These are phyloP conservation scores for Silene latifolia DNA, from an alignment of 148 eudicot species.

Conservation along the genomic window DNA sequence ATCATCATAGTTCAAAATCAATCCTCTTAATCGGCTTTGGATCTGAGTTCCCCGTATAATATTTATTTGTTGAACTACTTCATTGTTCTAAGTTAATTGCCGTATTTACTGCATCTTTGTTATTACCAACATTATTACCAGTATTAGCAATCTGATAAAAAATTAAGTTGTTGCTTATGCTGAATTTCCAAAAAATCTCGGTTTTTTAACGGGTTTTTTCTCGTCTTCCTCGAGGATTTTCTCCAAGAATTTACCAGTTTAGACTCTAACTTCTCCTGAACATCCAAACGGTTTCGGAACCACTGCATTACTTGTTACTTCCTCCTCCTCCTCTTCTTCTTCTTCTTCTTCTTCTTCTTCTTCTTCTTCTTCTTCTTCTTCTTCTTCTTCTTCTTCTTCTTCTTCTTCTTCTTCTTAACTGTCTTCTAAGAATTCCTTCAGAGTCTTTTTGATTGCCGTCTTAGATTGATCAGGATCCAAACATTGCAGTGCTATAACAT, in stretches of 20 bases:
- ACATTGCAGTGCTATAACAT: not conserved
- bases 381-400: constrained; percentile 31
- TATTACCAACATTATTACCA: too few relatives aligned
- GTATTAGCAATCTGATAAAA: not conserved
- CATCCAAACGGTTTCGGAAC: constrained; percentile 29
- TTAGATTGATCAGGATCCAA: constrained; percentile 9
- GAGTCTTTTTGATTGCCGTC: constrained; percentile 32
- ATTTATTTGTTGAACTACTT: too few relatives aligned
- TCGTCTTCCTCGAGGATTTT: constrained; percentile 29
- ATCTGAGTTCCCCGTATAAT: too few relatives aligned
- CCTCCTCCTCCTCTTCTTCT: constrained; percentile 38
- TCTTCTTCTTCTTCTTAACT: constrained; percentile 15
- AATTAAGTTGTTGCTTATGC: constrained; percentile 49
- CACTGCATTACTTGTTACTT: too few relatives aligned
- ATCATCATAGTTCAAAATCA: too few relatives aligned
- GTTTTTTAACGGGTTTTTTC: constrained; percentile 23
- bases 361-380: constrained; percentile 32
- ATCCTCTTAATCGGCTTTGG: too few relatives aligned
- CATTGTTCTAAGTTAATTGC: too few relatives aligned
- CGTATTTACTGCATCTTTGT: too few relatives aligned
- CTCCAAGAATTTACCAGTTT: constrained; percentile 27
- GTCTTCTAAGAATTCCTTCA: constrained; percentile 46
- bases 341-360: constrained; percentile 23
- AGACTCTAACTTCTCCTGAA: constrained; percentile 36
- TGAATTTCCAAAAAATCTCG: constrained; percentile 47